Conservation (phyloP, 1,284 basidiomycete species). For the Volvariella volvacea region DNA sequence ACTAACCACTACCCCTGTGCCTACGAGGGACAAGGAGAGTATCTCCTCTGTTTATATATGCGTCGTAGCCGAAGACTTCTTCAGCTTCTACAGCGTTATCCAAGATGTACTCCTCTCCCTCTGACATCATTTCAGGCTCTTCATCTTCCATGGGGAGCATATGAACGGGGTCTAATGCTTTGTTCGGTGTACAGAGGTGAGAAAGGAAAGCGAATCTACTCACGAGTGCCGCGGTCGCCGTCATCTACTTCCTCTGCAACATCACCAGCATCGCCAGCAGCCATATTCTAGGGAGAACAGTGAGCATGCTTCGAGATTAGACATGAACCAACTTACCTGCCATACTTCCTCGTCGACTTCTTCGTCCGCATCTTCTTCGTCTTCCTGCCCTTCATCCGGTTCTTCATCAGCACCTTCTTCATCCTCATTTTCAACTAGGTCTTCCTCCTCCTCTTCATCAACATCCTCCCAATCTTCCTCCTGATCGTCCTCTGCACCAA, state of each 20-base stretch:
- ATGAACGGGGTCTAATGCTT: constrained; percentile 39
- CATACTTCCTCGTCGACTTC: constrained; percentile 48
- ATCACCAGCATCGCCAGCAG: constrained; percentile 35
- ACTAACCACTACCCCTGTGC: constrained; percentile 44
- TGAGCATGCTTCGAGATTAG: constrained; percentile 2
- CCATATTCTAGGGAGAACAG: constrained; percentile 44
- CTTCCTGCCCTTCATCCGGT: constrained; percentile 56
- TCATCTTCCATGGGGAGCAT: constrained; percentile 50
- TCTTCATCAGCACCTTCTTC: constrained; percentile 42
- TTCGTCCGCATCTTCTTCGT: constrained; percentile 36
- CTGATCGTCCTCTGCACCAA: constrained; percentile 54
- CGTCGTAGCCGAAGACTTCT: constrained; percentile 52
- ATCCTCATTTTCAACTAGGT: constrained; percentile 41
- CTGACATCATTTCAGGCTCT: constrained; percentile 65
- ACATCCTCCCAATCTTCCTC: constrained; percentile 63
- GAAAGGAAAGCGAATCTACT: constrained; percentile 1
- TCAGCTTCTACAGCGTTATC: constrained; percentile 20
- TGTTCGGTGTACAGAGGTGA: constrained; percentile 7
- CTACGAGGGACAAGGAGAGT: constrained; percentile 52
- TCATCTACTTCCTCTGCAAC: constrained; percentile 55
- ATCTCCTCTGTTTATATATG: constrained; percentile 36
- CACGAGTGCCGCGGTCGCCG: constrained; percentile 29
- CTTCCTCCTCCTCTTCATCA: constrained; percentile 57
- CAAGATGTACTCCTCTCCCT: constrained; percentile 55
- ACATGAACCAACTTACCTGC: constrained; percentile 46